Evolutionary conservation across 768 basidiomycete genomes (phyloP), one percentile per base, ranked within the genome.

Genomic region (Pleurotus tuoliensis): DNA sequence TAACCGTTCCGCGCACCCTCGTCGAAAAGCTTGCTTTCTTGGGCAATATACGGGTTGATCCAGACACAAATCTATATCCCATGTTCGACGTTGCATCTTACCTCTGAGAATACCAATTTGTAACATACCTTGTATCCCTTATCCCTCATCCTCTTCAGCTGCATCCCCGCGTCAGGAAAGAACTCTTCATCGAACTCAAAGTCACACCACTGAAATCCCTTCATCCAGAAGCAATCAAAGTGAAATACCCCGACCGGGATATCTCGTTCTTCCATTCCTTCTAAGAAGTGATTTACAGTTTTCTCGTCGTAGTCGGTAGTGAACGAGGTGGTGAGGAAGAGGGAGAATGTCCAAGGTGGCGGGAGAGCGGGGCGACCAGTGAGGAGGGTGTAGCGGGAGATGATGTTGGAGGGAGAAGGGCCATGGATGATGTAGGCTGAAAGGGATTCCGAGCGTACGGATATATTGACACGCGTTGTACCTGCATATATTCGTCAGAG

Each of bases 261-360:
- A 25, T 73, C 61, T 13, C 74, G 62, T 49, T 70, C 59, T 43
- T 71, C 63, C 78, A 81, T 78, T 6, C 75, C 78, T 37, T 75
- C 61, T 4, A 81, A 66, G 64, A 79, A 79, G 34, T 67, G 59
- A 5, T 71, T 71, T 37, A 81, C 76, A 2, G 79, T 81, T 41
- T 69, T 63, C 60, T 76, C 70, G 56, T 76, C 70, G 60, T 79
- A 79, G 20, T 68, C 66, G 1, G 77, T 80, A 2, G 75, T 73
- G 65, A 80, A 81, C 2, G 75, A 77, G 0, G 79, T 79, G 11
- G 76, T 74, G 6, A 80, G 67, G 73, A 75, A 80, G 12, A 80
- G 73, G 39, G 76, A 75, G 62, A 78, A 80, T 4, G 77, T 73
- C 78, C 79, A 79, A 0, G 73, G 68, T 11, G 79, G 78, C 9